phyloP scores from a whole-genome alignment of 495 filamentous ascomycete genomes.

The Neurospora sp. region DNA sequence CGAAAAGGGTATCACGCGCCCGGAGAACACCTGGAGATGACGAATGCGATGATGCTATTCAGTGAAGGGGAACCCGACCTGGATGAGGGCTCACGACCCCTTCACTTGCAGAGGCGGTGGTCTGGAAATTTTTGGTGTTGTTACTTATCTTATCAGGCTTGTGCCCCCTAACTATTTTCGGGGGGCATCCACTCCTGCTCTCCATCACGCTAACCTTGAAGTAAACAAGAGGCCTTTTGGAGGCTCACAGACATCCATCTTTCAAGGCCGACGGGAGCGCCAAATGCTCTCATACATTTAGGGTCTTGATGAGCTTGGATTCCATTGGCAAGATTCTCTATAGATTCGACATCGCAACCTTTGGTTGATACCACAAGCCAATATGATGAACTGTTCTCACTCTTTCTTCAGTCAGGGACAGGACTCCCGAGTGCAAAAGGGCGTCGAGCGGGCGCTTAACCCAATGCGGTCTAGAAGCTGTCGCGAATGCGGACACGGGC shows the following conservation, averaged over 20 bases:
- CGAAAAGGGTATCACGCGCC: not conserved
- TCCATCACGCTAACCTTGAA: not conserved
- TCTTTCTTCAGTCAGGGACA: not conserved
- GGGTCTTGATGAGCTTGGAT: not conserved
- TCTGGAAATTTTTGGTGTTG: not conserved
- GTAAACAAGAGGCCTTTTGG: not conserved
- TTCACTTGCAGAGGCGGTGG: not conserved
- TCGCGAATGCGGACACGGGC: not conserved
- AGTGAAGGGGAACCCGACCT: not conserved
- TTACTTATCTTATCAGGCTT: not conserved
- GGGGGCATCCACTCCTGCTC: not conserved
- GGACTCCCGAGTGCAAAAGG: not conserved
- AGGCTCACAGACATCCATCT: not conserved
- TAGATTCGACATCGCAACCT: not conserved
- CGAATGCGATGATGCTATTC: not conserved
- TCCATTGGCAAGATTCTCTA: not conserved
- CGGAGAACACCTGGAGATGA: not conserved
- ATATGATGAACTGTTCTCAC: not conserved
- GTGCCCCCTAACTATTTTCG: not conserved
- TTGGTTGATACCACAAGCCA: not conserved
- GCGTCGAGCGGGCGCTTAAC: not conserved
- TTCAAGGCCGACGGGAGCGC: not conserved
- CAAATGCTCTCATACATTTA: not conserved
- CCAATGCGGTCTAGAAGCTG: not conserved
- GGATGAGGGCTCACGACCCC: not conserved